Conservation (phyloP, 495 filamentous ascomycete species). For the Trichoderma asperelloides region DNA sequence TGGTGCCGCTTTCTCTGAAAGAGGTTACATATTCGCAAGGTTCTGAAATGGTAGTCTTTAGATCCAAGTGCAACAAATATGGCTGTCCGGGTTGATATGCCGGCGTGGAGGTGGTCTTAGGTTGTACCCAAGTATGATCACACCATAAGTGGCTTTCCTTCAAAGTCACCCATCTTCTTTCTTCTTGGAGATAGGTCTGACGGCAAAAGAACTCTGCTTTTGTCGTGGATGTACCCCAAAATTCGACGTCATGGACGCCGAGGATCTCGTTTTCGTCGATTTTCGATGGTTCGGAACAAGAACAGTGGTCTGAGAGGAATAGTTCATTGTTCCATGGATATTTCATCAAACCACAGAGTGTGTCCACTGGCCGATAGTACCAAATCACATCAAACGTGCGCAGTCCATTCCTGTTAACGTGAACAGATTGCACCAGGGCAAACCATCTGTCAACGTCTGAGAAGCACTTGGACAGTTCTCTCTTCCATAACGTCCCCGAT, state of each 20-base stretch:
- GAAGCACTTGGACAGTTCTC: slow-evolving; percentile 25
- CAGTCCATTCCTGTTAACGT: slow-evolving; percentile 23
- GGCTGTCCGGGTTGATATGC: slow-evolving; percentile 44
- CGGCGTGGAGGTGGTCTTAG: neutral
- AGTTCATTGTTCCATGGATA: slow-evolving; percentile 64
- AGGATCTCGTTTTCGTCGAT: slow-evolving; percentile 45
- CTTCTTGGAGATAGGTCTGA: slow-evolving; percentile 50
- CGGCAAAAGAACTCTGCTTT: slow-evolving; percentile 52
- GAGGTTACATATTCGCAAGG: slow-evolving; percentile 44
- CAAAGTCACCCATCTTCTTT: slow-evolving; percentile 43
- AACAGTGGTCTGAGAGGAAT: slow-evolving; percentile 70
- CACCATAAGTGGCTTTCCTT: slow-evolving; percentile 36
- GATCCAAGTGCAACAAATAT: slow-evolving; percentile 33
- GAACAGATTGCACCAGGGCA: slow-evolving; percentile 53
- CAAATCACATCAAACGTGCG: slow-evolving; percentile 53
- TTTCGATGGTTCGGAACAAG: slow-evolving; percentile 40
- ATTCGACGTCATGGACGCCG: slow-evolving; percentile 44
- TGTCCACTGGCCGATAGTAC: slow-evolving; percentile 62
- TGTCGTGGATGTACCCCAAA: slow-evolving; percentile 37
- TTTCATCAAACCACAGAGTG: slow-evolving; percentile 49
- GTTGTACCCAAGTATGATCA: slow-evolving; percentile 16
- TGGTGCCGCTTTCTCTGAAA: slow-evolving; percentile 22
- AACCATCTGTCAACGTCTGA: slow-evolving; percentile 47
- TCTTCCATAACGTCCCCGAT: slow-evolving; percentile 48
- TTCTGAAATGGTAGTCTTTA: slow-evolving; percentile 32